Evolutionary conservation across 106 monocot genomes (phyloP).

Genomic region (Vanilla planifolia): DNA sequence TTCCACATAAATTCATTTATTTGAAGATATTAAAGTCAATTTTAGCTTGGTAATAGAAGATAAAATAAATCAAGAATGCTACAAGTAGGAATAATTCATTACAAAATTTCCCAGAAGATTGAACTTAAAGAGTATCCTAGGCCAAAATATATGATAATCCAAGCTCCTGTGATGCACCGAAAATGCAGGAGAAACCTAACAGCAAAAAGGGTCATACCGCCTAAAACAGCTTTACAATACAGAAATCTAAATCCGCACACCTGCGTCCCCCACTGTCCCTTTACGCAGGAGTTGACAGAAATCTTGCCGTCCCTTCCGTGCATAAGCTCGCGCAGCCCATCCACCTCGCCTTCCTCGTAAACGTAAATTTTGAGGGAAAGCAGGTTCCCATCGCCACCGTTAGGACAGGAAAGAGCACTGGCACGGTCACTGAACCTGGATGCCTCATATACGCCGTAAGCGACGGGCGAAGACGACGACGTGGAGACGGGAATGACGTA

Average conservation of each 20-base stretch:
- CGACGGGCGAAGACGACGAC: not conserved
- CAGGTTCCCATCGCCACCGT: slow-evolving; percentile 40
- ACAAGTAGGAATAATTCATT: too few relatives aligned
- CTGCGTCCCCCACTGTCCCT: slow-evolving; percentile 99
- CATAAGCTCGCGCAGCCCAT: slow-evolving; percentile 70
- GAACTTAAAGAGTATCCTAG: too few relatives aligned
- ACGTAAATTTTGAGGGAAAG: slow-evolving; percentile 80
- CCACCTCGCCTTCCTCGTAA: slow-evolving; percentile 85
- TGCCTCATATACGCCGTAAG: not conserved
- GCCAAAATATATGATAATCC: too few relatives aligned
- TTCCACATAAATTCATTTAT: too few relatives aligned
- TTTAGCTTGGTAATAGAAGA: too few relatives aligned
- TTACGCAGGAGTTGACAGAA: slow-evolving; percentile 49
- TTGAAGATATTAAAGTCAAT: too few relatives aligned
- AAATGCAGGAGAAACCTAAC: too few relatives aligned
- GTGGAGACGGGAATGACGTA: slow-evolving; percentile 12
- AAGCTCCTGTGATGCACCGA: too few relatives aligned
- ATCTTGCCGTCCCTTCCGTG: slow-evolving; percentile 74
- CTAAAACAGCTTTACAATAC: too few relatives aligned
- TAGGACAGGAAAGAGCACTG: slow-evolving; percentile 33
- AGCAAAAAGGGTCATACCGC: too few relatives aligned
- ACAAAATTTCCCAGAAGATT: too few relatives aligned
- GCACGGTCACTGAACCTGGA: slow-evolving; percentile 15
- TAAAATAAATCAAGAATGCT: too few relatives aligned
- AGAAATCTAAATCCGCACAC: slow-evolving; percentile 11